A percentile compares a stretch with the other conserved stretches of the same genome.
Conservation (phyloP, 768 basidiomycete genomes). For the Pulveroboletus sp. region DNA sequence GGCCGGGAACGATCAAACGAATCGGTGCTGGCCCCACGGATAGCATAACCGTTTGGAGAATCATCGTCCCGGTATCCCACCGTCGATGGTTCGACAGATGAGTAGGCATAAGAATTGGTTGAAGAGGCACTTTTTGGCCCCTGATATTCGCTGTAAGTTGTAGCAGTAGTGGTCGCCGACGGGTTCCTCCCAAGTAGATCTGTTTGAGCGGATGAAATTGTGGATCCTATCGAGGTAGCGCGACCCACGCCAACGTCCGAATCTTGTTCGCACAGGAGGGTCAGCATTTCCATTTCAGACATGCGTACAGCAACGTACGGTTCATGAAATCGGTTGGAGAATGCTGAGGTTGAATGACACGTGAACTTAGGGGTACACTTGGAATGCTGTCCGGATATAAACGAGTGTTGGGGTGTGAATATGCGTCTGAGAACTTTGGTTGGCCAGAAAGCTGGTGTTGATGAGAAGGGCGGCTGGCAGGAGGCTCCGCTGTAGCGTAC, state of each 20-base stretch:
- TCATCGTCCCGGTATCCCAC: conserved; percentile 15
- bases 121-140: conserved; percentile 16
- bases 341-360: conserved; percentile 15
- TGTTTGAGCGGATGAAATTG: conserved; percentile 25
- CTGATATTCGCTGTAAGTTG: conserved; percentile 19
- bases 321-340: conserved; percentile 17
- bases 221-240: conserved; percentile 29
- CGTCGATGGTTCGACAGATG: conserved; percentile 25
- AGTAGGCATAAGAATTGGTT: conserved; percentile 13
- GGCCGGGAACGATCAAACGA: conserved; percentile 24
- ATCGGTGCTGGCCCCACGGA: conserved; percentile 22
- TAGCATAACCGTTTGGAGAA: conserved; percentile 18
- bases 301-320: conserved; percentile 18
- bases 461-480: conserved; percentile 15
- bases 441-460: conserved; percentile 21
- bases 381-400: conserved; percentile 12
- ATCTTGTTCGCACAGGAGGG: conserved; percentile 10
- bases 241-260: conserved; percentile 20
- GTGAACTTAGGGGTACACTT: conserved; percentile 11
- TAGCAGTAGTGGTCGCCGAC: conserved; percentile 26
- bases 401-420: conserved; percentile 10
- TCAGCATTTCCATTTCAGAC: conserved; percentile 2
- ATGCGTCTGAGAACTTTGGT: conserved; percentile 18
- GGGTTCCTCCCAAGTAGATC: conserved; percentile 23
- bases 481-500: conserved; percentile 19